phyloP scores from a whole-genome alignment of 2,329 filamentous ascomycete genomes.

The Biscogniauxia marginata region DNA sequence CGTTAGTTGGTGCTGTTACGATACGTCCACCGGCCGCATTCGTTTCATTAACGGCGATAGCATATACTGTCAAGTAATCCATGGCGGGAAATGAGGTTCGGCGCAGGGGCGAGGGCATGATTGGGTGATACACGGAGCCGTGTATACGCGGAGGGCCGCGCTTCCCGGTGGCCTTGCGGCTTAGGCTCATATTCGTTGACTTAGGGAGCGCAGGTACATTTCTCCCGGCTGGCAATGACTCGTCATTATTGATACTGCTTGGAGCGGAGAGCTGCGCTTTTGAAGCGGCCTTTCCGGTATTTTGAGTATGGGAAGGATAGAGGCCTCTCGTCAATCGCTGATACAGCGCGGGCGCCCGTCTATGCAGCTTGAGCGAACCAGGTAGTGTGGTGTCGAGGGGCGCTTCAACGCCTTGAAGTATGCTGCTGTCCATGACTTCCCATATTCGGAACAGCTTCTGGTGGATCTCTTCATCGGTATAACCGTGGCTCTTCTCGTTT shows the following conservation, averaged over 20 bases:
- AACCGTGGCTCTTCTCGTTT: conserved; percentile 51
- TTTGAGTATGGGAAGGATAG: conserved; percentile 38
- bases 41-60: conserved; percentile 53
- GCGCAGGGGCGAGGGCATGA: conserved; percentile 44
- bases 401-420: conserved; percentile 48
- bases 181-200: conserved; percentile 12
- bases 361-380: conserved; percentile 47
- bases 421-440: conserved; percentile 52
- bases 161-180: conserved; percentile 21
- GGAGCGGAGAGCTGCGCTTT: conserved; percentile 18
- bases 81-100: conserved; percentile 49
- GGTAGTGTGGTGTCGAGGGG: conserved; percentile 41
- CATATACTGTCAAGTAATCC: conserved; percentile 51
- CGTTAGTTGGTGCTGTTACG: conserved; percentile 51
- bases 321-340: conserved; percentile 44
- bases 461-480: conserved; percentile 48
- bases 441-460: conserved; percentile 48
- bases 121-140: conserved; percentile 45
- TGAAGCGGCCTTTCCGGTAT: conserved; percentile 8
- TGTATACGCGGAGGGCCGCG: conserved; percentile 41
- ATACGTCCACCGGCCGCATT: conserved; percentile 51
- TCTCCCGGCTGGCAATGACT: background rate
- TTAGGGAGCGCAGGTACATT: conserved; percentile 5
- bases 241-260: background rate
- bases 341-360: conserved; percentile 47